These are phyloP conservation scores for Comarum palustre DNA, from an alignment of 306 rosid species.

Conservation along the genomic window DNA sequence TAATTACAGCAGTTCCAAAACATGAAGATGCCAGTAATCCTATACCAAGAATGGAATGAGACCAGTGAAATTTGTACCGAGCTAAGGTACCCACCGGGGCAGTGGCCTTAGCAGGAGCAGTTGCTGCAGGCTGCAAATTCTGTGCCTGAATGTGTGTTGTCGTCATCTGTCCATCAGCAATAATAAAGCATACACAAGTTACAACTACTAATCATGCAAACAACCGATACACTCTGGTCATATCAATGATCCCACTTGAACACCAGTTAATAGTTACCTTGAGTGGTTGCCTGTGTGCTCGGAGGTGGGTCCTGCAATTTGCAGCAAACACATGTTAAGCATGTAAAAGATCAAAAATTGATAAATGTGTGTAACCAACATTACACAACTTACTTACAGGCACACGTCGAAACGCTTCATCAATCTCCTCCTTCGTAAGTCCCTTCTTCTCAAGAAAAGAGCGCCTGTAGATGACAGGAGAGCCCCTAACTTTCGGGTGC, in stretches of 20 bases:
- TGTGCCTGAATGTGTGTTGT: conserved; percentile 52
- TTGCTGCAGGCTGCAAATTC: conserved; percentile 48
- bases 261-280: conserved; percentile 43
- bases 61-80: conserved; percentile 73
- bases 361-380: conserved; percentile 2
- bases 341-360: conserved; percentile 9
- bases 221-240: conserved; percentile 14
- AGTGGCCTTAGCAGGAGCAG: conserved; percentile 40
- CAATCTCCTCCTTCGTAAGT: conserved; percentile 95
- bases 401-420: conserved; percentile 86
- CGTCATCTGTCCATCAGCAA: conserved; percentile 54
- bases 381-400: conserved; percentile 55
- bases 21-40: conserved; percentile 83
- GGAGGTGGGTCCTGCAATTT: conserved; percentile 68
- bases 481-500: conserved; percentile 87
- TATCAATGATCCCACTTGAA: conserved; percentile 14
- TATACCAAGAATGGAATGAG: conserved; percentile 64
- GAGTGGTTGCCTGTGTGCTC: conserved; percentile 58
- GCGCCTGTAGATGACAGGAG: conserved; percentile 78
- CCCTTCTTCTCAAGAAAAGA: conserved; percentile 94
- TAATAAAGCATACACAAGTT: conserved; percentile 21
- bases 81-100: conserved; percentile 39
- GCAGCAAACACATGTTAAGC: conserved; percentile 16
- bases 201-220: conserved; percentile 21
- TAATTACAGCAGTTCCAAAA: conserved; percentile 67